phyloP scores from a whole-genome alignment of 257 asterid genomes.

The Solanum rostratum region DNA sequence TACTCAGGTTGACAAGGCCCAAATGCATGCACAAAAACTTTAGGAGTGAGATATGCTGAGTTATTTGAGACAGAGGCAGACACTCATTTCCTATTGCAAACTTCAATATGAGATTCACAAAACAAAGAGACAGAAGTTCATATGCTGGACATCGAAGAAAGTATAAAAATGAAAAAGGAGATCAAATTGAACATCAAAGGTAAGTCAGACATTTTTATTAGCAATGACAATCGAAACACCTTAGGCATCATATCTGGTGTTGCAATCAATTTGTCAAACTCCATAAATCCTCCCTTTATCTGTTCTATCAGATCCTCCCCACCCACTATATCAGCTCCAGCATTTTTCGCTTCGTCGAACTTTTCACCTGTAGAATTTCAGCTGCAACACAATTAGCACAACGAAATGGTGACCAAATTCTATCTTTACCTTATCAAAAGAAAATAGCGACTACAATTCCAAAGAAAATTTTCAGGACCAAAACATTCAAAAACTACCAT shows the following conservation, averaged over 20 bases:
- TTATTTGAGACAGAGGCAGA: background rate
- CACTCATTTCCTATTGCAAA: background rate
- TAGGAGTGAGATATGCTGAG: background rate
- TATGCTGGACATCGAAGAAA: background rate
- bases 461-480: background rate
- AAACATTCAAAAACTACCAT: background rate
- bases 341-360: slow-evolving; percentile 95
- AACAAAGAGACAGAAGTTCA: background rate
- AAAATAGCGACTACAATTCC: background rate
- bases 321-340: slow-evolving; percentile 96
- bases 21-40: background rate
- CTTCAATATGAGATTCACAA: background rate
- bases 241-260: slow-evolving; percentile 99
- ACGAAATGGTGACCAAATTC: background rate
- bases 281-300: slow-evolving; percentile 93
- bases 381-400: slow-evolving; percentile 14
- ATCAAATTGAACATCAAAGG: background rate
- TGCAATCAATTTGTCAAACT: slow-evolving; percentile 88
- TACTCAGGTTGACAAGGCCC: background rate
- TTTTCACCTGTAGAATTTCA: slow-evolving; percentile 61
- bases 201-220: background rate
- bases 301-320: slow-evolving; percentile 92
- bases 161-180: background rate
- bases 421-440: background rate
- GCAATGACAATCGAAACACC: slow-evolving; percentile 22